Conservation (phyloP, 441 rosid species). For the Rhodomyrtus psidioides region DNA sequence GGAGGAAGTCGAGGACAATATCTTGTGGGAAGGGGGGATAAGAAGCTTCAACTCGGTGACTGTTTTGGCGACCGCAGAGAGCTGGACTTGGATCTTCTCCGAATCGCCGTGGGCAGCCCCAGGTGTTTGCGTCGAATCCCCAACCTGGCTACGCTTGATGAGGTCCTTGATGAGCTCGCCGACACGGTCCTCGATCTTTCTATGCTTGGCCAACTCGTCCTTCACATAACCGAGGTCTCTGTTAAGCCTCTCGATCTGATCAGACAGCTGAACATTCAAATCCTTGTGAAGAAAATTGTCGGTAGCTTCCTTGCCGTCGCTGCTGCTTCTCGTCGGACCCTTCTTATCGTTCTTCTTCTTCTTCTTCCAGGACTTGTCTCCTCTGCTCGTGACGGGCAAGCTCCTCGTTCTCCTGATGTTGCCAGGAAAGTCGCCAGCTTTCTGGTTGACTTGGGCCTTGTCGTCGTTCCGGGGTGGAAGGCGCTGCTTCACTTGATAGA, state of each 20-base stretch:
- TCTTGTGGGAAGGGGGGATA: neutral
- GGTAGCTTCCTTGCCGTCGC: neutral
- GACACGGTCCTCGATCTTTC: neutral
- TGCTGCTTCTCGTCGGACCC: neutral
- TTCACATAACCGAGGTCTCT: neutral
- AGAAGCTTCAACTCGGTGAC: neutral
- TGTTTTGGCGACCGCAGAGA: neutral
- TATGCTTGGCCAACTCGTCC: neutral
- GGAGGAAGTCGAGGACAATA: neutral
- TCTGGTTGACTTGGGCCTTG: neutral
- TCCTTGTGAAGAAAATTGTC: neutral
- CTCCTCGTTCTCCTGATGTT: neutral
- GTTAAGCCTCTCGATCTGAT: neutral
- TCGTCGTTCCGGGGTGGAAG: neutral
- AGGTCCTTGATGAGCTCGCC: slow-evolving; percentile 13
- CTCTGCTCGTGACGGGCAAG: neutral
- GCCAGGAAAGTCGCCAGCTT: neutral
- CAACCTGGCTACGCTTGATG: slow-evolving; percentile 8
- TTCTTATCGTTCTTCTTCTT: neutral
- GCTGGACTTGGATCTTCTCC: neutral
- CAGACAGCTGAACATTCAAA: neutral
- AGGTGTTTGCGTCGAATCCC: neutral
- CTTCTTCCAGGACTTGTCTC: neutral
- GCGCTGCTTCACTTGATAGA: neutral
- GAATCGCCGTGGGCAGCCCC: neutral